These are phyloP conservation scores for Hepatocystis sp. DNA, from an alignment of 169 alveolate genomes.

Conservation along the genomic window DNA sequence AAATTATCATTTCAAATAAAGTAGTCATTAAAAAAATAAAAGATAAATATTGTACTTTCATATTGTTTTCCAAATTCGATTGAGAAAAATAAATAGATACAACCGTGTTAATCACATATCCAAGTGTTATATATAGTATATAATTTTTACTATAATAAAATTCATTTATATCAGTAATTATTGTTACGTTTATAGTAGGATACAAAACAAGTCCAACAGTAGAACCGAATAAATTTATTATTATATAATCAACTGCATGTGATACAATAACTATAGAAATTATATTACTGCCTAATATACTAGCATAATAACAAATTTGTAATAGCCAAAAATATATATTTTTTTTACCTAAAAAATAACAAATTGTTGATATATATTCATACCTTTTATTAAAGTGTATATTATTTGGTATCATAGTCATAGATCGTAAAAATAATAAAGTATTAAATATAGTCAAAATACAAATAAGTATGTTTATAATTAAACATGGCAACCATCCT, in stretches of 20 bases:
- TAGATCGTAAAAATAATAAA: conserved; percentile 82
- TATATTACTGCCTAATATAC: conserved; percentile 79
- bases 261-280: conserved; percentile 80
- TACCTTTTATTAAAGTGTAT: conserved; percentile 84
- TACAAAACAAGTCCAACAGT: conserved; percentile 79
- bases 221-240: conserved; percentile 79
- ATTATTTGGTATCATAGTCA: conserved; percentile 87
- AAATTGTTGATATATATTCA: conserved; percentile 83
- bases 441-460: conserved; percentile 79
- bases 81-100: conserved; percentile 78
- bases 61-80: conserved; percentile 83
- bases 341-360: conserved; percentile 81
- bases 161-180: conserved; percentile 17
- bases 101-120: conserved; percentile 81
- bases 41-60: conserved; percentile 80
- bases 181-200: conserved; percentile 48
- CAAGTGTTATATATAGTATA: conserved; percentile 80
- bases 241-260: conserved; percentile 81
- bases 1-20: conserved; percentile 71
- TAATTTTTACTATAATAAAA: conserved; percentile 47
- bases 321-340: conserved; percentile 77
- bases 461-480: conserved; percentile 77
- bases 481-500: conserved; percentile 81
- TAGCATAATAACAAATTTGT: conserved; percentile 79
- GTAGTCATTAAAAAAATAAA: conserved; percentile 81